Evolutionary conservation across 2,329 filamentous ascomycete genomes (phyloP), one percentile per base, ranked within the genome.

Genomic region (Fusarium chuoi): DNA sequence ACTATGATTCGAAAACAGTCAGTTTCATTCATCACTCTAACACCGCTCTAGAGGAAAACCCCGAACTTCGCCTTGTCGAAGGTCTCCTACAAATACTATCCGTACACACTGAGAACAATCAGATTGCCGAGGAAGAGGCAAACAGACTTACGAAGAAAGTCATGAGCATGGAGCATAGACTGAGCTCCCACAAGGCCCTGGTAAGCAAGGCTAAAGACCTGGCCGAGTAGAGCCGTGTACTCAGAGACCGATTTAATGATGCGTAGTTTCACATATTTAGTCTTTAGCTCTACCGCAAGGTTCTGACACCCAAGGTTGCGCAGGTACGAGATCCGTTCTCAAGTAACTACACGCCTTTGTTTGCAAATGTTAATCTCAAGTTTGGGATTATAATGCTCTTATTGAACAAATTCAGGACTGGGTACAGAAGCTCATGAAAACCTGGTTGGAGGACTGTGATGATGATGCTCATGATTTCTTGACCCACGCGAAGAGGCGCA

Each of bases 241-340:
- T 84, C 13, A 77, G 77, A 58, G 78, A 80, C 30, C 79, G 80
- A 38, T 75, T 84, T 12, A 78, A 78, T 36, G 81, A 83, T 41
- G 79, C 80, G 3, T 79, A 82, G 49, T 82, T 81, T 12, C 83
- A 84, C 60, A 84, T 84, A 54, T 83, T 85, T 62, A 83, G 80
- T 20, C 79, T 85, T 8, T 82, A 84, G 60, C 83, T 83, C 12
- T 85, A 84, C 62, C 79, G 79, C 22, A 81, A 81, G 46, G 81
- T 83, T 24, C 65, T 84, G 14, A 85, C 82, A 0, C 75, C 77
- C 1, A 77, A 82, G 52, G 80, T 83, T 39, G 79, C 77, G 26
- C 78, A 78, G 46, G 83, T 84, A 78, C 66, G 78, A 42, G 18
- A 48, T 28, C 26, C 30, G 26, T 57, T 13, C 33, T n/a, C 41